Evolutionary conservation across 2,329 filamentous ascomycete genomes (phyloP), one percentile per base, ranked within the genome.

Genomic region (Ophiostoma australiae): DNA sequence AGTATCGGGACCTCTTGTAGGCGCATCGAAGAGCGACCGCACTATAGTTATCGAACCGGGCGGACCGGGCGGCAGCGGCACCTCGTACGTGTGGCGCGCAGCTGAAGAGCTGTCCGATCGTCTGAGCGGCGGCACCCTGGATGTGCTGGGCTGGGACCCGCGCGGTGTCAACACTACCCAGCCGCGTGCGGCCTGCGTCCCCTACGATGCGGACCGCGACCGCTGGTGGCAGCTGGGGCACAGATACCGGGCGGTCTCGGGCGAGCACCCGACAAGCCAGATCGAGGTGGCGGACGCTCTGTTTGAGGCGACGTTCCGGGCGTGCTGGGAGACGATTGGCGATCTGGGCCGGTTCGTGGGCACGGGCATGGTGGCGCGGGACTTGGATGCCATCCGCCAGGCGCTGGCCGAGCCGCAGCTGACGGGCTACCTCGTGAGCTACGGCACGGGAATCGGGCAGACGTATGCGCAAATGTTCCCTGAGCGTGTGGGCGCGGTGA

Each of bases 131-230:
- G 78, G 80, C 31, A 75, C 77, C 31, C 83, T 80, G 31, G 83
- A 85, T 72, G 81, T 85, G 6, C 75, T 86, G 17, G 83, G 83
- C n/a, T 86, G 83, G 81, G 84, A 86, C 69, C 84, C 84, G n/a
- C 81, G 84, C 3, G 84, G 84, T 1, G 82, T 86, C 70, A 85
- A 85, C 73, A 75, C 78, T 0, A 82, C 83, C 1, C 80, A 80
- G 7, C 84, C 84, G 0, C 75, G 80, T 4, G 75, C 83, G 1
- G 76, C 82, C 1, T 86, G 84, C 76, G 85, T 81, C 69, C 81
- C 83, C 4, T 77, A 80, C 70, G 77, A 84, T 63, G 81, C 80
- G 10, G 78, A 82, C 73, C 79, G 83, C 1, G 82, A 84, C 72
- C 81, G 79, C 70, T 86, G 83, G 84, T 77, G 77, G 15, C 76